Conservation (phyloP, 2,329 filamentous ascomycete species). For the Penicillium verrucosum region DNA sequence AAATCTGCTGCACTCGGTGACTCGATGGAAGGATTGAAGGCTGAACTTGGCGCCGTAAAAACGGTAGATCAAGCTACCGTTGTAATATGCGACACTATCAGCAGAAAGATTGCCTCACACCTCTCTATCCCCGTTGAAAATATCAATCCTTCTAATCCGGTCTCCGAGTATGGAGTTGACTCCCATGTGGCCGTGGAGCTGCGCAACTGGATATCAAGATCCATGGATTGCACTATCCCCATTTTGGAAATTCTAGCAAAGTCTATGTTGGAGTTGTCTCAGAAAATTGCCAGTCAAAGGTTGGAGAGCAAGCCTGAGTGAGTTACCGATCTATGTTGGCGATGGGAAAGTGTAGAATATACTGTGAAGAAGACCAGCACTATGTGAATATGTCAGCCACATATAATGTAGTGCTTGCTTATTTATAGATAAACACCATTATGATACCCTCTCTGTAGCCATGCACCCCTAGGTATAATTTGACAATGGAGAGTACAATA, state of each 20-base stretch:
- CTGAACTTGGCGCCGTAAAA: conserved; percentile 6
- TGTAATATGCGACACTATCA: conserved; percentile 16
- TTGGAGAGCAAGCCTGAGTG: background rate
- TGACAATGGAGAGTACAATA: too few relatives aligned
- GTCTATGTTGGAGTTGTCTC: conserved; percentile 24
- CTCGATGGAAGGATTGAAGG: conserved; percentile 6
- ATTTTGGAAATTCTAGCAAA: conserved; percentile 31
- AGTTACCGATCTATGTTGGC: background rate
- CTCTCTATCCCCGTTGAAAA: conserved; percentile 20
- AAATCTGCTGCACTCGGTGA: background rate
- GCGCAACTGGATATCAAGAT: conserved; percentile 42
- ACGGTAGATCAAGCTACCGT: conserved; percentile 19
- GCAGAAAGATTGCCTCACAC: conserved; percentile 19
- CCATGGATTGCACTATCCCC: conserved; percentile 29
- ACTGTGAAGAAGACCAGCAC: too few relatives aligned
- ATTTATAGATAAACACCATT: too few relatives aligned
- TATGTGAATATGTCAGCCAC: too few relatives aligned
- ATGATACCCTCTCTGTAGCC: too few relatives aligned
- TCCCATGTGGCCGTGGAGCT: conserved; percentile 48
- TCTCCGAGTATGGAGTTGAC: conserved; percentile 41
- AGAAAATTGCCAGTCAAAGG: conserved; percentile 17
- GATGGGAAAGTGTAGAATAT: background rate
- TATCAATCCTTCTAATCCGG: conserved; percentile 23
- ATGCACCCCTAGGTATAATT: too few relatives aligned
- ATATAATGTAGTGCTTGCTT: too few relatives aligned